phyloP scores from a whole-genome alignment of 805 yeast species.

The Saccharomycopsis fermentans region DNA sequence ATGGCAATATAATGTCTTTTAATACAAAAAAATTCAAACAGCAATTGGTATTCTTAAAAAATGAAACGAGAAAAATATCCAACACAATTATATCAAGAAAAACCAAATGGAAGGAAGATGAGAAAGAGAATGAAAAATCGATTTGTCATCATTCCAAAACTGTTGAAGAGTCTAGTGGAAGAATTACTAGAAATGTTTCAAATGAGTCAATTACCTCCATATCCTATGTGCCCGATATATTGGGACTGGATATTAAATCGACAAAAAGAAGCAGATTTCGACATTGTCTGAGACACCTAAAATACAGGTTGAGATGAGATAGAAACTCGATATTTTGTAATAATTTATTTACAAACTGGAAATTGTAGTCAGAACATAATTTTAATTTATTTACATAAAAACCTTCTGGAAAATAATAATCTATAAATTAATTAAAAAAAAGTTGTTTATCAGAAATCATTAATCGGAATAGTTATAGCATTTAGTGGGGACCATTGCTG shows the following conservation, averaged over 20 bases:
- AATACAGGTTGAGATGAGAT: background rate
- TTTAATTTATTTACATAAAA: no score
- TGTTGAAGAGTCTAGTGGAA: background rate
- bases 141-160: no score
- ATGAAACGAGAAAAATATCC: background rate
- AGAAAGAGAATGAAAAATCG: background rate
- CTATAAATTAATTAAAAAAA: background rate
- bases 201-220: background rate
- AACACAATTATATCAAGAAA: background rate
- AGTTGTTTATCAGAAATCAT: background rate
- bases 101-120: background rate
- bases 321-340: no score
- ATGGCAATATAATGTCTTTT: background rate
- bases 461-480: background rate
- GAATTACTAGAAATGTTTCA: background rate
- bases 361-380: no score
- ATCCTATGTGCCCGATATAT: background rate
- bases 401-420: background rate
- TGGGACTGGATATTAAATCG: background rate
- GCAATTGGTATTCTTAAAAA: background rate
- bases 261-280: background rate
- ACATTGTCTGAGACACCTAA: background rate
- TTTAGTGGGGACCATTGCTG: constrained; percentile 20
- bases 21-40: background rate
- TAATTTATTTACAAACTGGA: no score